Percentiles rank a stretch among this genome's conserved stretches.
Conservation (phyloP, 345 rosid genomes). For the Eucalyptus paniculata region DNA sequence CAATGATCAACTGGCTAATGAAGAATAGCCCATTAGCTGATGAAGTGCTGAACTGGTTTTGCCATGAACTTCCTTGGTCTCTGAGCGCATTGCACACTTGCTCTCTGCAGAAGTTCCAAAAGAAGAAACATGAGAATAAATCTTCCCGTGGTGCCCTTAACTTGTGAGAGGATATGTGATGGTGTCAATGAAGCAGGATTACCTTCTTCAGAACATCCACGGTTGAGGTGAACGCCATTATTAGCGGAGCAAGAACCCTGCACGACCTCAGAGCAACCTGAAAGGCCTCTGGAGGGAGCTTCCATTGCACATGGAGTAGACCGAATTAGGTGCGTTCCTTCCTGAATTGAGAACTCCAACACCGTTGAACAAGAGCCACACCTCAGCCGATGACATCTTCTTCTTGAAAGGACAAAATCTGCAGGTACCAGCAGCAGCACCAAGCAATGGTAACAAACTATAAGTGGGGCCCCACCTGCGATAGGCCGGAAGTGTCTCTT, state of each 20-base stretch:
- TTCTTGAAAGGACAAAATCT: constrained; percentile 61
- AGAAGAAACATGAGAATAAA: neutral
- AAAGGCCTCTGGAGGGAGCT: neutral
- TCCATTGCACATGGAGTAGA: neutral
- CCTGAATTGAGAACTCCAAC: constrained; percentile 53
- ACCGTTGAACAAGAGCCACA: constrained; percentile 64
- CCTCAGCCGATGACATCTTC: constrained; percentile 50
- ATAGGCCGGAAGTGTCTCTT: constrained; percentile 61
- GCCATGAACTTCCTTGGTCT: constrained; percentile 21
- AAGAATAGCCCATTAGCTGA: constrained; percentile 76
- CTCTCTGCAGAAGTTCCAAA: neutral
- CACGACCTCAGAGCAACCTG: neutral
- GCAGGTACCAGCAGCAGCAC: constrained; percentile 53
- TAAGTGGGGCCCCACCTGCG: constrained; percentile 80
- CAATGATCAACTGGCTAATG: constrained; percentile 40
- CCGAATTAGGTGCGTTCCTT: constrained; percentile 44
- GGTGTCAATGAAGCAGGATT: constrained; percentile 7
- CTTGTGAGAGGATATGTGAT: neutral
- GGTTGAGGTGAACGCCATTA: constrained; percentile 5
- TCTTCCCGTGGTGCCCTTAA: neutral
- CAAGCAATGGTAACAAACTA: constrained; percentile 51
- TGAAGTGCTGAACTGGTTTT: constrained; percentile 61
- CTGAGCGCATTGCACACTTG: neutral
- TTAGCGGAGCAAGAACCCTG: constrained; percentile 19
- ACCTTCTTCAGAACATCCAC: constrained; percentile 13